A percentile compares a stretch with the other conserved stretches of the same genome.
phyloP scores from a whole-genome alignment of 2,329 filamentous ascomycete species.

The Aspergillus neotritici region DNA sequence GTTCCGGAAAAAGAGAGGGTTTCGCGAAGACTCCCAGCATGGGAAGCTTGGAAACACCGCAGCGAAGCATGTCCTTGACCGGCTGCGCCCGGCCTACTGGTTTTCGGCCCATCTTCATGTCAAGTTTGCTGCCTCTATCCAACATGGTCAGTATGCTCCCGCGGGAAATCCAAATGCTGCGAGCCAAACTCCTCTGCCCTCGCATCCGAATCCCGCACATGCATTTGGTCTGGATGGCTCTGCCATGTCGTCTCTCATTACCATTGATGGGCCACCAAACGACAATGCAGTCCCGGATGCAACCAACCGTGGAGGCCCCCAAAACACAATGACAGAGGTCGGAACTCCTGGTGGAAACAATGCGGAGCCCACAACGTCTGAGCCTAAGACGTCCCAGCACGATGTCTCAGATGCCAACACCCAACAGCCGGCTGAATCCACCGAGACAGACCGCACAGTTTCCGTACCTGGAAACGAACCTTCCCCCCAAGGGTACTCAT shows the following conservation, averaged over 20 bases:
- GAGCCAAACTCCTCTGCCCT: not conserved
- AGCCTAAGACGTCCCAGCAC: no score
- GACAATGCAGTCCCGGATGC: not conserved
- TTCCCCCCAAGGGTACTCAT: no score
- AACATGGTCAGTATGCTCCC: slow-evolving; percentile 37
- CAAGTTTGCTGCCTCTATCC: slow-evolving; percentile 66
- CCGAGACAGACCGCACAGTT: no score
- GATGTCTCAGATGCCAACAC: no score
- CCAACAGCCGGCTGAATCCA: no score
- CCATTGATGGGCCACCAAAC: slow-evolving; percentile 4
- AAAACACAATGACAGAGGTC: no score
- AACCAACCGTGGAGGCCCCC: no score
- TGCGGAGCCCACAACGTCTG: no score
- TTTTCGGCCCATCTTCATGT: slow-evolving; percentile 90
- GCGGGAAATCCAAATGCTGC: slow-evolving; percentile 2
- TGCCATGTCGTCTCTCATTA: slow-evolving; percentile 8
- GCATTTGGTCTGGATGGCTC: slow-evolving; percentile 19
- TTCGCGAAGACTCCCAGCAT: slow-evolving; percentile 67
- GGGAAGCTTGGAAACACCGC: slow-evolving; percentile 75
- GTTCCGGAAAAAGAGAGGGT: slow-evolving; percentile 67
- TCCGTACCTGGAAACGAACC: no score
- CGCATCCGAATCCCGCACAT: slow-evolving; percentile 1
- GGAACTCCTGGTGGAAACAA: no score
- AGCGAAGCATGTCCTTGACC: slow-evolving; percentile 72
- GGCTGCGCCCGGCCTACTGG: slow-evolving; percentile 78